These are phyloP conservation scores for Paraphoma chrysanthemicola DNA, from an alignment of 2,329 filamentous ascomycete species.

Conservation along the genomic window DNA sequence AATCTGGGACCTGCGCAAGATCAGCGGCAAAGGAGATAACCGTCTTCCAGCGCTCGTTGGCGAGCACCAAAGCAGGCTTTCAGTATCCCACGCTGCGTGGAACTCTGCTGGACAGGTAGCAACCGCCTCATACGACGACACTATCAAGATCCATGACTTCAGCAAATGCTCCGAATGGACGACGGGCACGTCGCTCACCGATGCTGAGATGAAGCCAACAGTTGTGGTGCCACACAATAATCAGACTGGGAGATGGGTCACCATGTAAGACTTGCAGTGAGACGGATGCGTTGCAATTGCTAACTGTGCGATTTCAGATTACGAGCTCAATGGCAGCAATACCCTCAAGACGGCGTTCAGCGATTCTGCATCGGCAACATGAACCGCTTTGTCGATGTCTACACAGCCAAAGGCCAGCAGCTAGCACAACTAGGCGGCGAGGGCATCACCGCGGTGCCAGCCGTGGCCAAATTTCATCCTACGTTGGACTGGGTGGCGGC, in stretches of 20 bases:
- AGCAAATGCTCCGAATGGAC: constrained; percentile 52
- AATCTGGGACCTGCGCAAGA: constrained; percentile 89
- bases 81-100: constrained; percentile 92
- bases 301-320: constrained; percentile 52
- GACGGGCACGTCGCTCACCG: constrained; percentile 66
- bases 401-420: constrained; percentile 80
- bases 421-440: constrained; percentile 87
- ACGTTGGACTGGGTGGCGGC: constrained; percentile 90
- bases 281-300: constrained; percentile 8
- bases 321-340: constrained; percentile 88
- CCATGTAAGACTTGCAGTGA: constrained; percentile 62
- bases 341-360: constrained; percentile 78
- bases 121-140: constrained; percentile 94
- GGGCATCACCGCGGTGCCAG: constrained; percentile 91
- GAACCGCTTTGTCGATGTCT: constrained; percentile 96
- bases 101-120: constrained; percentile 84
- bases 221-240: constrained; percentile 85
- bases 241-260: constrained; percentile 94
- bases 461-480: constrained; percentile 89
- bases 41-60: constrained; percentile 74
- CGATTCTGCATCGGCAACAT: constrained; percentile 96
- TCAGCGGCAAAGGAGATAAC: constrained; percentile 67
- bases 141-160: constrained; percentile 89
- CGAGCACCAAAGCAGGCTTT: constrained; percentile 81
- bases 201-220: constrained; percentile 71